Evolutionary conservation across 2,329 filamentous ascomycete genomes (phyloP).

Genomic region (Aspergillus sp.): DNA sequence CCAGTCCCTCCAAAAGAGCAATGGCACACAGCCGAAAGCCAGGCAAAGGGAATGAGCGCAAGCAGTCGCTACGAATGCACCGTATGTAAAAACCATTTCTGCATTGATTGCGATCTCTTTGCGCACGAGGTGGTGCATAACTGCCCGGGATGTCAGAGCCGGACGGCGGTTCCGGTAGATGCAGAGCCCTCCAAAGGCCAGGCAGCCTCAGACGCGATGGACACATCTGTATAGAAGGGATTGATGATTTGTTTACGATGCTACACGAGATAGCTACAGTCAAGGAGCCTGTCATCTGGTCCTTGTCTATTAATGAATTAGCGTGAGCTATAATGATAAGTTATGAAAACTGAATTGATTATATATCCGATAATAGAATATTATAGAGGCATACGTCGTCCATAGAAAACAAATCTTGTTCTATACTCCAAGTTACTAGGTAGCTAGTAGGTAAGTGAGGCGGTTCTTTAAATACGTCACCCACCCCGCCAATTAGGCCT

Average conservation of each 20-base stretch:
- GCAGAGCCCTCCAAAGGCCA: constrained; percentile 10
- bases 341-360: no score
- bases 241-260: neutral
- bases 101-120: constrained; percentile 96
- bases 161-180: constrained; percentile 12
- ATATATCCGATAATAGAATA: no score
- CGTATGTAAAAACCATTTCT: constrained; percentile 87
- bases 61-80: constrained; percentile 86
- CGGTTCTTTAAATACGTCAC: neutral
- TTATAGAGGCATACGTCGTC: neutral
- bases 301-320: no score
- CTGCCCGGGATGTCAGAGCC: constrained; percentile 79
- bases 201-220: constrained; percentile 34
- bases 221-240: constrained; percentile 21
- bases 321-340: no score
- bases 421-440: no score
- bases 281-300: no score
- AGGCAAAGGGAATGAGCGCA: constrained; percentile 71
- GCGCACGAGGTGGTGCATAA: constrained; percentile 94
- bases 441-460: no score
- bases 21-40: constrained; percentile 33
- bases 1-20: constrained; percentile 39
- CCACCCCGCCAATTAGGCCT: neutral
- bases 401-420: neutral
- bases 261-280: neutral